Evolutionary conservation across 2,329 filamentous ascomycete genomes (phyloP).

Genomic region (Talaromyces sp.): DNA sequence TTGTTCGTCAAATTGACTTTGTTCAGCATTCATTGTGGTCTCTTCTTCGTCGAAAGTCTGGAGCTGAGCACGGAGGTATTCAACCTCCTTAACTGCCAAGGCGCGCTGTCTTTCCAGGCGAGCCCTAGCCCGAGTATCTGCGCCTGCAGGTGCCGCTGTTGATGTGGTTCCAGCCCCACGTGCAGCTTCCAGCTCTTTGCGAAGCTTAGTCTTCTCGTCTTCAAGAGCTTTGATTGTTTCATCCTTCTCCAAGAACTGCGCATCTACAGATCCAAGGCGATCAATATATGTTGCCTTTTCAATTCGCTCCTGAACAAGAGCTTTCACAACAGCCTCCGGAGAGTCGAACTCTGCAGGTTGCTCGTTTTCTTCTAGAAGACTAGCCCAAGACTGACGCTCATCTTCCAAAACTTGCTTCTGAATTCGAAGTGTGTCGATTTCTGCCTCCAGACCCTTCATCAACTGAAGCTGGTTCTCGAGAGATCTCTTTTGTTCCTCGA

Average conservation of each 20-base stretch:
- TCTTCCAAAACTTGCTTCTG: slow-evolving; percentile 87
- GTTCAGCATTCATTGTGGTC: slow-evolving; percentile 73
- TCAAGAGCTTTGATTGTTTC: slow-evolving; percentile 73
- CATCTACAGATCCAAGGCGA: slow-evolving; percentile 74
- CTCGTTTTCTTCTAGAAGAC: slow-evolving; percentile 73
- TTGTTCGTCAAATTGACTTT: slow-evolving; percentile 70
- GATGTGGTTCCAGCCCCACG: slow-evolving; percentile 51
- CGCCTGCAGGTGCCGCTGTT: slow-evolving; percentile 45
- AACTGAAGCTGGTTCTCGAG: slow-evolving; percentile 76
- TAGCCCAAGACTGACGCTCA: slow-evolving; percentile 82
- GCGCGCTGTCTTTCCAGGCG: slow-evolving; percentile 83
- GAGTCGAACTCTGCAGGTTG: slow-evolving; percentile 76
- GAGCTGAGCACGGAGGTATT: slow-evolving; percentile 89
- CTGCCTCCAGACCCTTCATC: slow-evolving; percentile 72
- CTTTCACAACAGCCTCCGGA: slow-evolving; percentile 82
- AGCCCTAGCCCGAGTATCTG: slow-evolving; percentile 68
- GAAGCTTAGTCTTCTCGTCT: slow-evolving; percentile 66
- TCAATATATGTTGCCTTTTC: slow-evolving; percentile 80
- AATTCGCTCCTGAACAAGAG: slow-evolving; percentile 78
- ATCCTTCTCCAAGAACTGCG: slow-evolving; percentile 76
- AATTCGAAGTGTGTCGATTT: slow-evolving; percentile 76
- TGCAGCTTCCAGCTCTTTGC: slow-evolving; percentile 70
- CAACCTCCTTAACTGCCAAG: slow-evolving; percentile 87
- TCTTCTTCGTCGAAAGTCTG: slow-evolving; percentile 89
- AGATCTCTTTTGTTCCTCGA: slow-evolving; percentile 90